Conservation (phyloP, 2,329 filamentous ascomycete genomes). For the Colletotrichum neosansevieriae region DNA sequence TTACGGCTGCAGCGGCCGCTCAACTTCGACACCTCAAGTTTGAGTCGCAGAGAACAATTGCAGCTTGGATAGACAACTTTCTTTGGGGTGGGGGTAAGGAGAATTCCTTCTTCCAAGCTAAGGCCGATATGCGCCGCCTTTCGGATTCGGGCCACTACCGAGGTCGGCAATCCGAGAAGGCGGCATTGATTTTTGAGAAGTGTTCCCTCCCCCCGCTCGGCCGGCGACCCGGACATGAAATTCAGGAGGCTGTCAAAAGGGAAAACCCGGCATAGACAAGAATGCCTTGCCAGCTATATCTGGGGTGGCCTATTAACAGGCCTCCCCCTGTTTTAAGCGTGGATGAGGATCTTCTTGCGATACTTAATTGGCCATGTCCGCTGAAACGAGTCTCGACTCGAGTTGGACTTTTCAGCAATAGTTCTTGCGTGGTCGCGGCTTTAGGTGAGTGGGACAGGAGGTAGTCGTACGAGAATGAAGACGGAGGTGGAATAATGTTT, state of each 20-base stretch:
- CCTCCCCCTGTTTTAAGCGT: constrained; percentile 23
- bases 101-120: neutral
- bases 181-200: neutral
- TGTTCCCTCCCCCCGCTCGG: neutral
- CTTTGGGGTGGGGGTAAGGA: neutral
- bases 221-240: constrained; percentile 6
- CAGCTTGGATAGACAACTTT: no score
- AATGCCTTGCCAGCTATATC: constrained; percentile 10
- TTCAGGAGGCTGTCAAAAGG: no score
- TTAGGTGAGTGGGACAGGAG: constrained; percentile 23
- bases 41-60: no score
- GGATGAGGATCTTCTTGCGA: constrained; percentile 8
- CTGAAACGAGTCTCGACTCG: constrained; percentile 34
- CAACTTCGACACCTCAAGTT: no score
- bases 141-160: constrained; percentile 5
- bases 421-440: constrained; percentile 3
- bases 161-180: neutral
- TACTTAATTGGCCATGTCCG: constrained; percentile 9
- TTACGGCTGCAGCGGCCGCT: constrained; percentile 9
- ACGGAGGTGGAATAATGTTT: no score
- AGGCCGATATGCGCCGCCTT: constrained; percentile 12
- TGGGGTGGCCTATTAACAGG: constrained; percentile 13
- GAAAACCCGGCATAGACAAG: neutral
- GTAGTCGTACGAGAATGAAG: no score
- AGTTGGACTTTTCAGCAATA: constrained; percentile 3